Percentiles rank a stretch among this genome's conserved stretches.
Evolutionary conservation across 805 yeast genomes (phyloP).

Genomic region (Schizosaccharomyces octosporus): DNA sequence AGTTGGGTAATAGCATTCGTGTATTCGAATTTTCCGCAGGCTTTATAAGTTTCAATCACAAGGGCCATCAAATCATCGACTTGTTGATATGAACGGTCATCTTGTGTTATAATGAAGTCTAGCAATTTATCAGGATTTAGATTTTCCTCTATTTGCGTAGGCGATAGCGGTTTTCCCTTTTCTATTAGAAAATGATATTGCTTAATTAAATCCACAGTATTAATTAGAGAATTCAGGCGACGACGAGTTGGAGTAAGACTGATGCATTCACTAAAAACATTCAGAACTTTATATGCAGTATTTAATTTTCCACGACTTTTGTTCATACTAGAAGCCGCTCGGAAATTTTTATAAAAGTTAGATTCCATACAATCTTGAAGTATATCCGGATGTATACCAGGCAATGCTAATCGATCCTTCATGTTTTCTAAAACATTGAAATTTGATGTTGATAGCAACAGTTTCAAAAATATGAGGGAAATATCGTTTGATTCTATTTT

Average conservation of each 20-base stretch:
- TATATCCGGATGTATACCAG: neutral
- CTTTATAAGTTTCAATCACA: neutral
- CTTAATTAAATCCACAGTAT: neutral
- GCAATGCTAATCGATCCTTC: neutral
- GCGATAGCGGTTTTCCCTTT: neutral
- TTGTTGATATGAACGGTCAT: neutral
- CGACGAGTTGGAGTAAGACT: neutral
- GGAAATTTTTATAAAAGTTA: neutral
- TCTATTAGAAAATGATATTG: neutral
- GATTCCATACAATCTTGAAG: neutral
- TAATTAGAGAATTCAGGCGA: neutral
- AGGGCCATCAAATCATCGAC: neutral
- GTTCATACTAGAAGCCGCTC: neutral
- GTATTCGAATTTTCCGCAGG: neutral
- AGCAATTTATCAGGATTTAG: neutral
- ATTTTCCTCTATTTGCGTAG: neutral
- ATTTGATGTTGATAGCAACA: neutral
- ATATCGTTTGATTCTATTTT: neutral
- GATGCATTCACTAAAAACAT: neutral
- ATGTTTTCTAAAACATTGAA: neutral
- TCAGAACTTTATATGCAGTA: neutral
- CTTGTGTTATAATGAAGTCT: neutral
- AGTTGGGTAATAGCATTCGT: neutral
- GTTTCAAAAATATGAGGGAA: neutral
- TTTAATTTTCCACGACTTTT: neutral